phyloP scores from a whole-genome alignment of 2,329 filamentous ascomycete species.

The Paracoccidioides brasiliensis region DNA sequence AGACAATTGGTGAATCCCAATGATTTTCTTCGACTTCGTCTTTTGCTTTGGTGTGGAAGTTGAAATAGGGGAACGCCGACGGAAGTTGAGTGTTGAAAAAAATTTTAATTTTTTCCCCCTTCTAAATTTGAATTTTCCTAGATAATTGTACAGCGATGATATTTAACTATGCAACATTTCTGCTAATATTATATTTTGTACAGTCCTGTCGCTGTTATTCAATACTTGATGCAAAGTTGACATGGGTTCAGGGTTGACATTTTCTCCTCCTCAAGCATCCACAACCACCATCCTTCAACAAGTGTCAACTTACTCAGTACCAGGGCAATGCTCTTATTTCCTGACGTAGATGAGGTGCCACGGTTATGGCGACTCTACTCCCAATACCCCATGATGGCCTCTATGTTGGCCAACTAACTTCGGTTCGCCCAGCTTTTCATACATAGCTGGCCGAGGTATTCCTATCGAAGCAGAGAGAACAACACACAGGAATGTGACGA shows the following conservation, averaged over 20 bases:
- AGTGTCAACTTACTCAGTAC: not conserved
- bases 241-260: not conserved
- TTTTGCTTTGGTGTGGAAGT: too few relatives aligned
- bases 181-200: too few relatives aligned
- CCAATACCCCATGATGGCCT: not conserved
- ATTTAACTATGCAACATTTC: too few relatives aligned
- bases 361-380: not conserved
- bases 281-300: not conserved
- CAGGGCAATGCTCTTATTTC: not conserved
- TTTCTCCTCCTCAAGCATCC: not conserved
- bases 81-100: too few relatives aligned
- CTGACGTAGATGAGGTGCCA: not conserved
- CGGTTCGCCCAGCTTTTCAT: not conserved
- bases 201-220: too few relatives aligned
- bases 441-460: not conserved
- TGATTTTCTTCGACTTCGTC: too few relatives aligned
- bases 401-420: not conserved
- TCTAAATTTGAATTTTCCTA: too few relatives aligned
- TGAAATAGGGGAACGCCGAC: too few relatives aligned
- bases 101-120: too few relatives aligned
- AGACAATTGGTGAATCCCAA: too few relatives aligned
- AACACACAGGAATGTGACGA: not conserved
- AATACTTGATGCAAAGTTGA: too few relatives aligned
- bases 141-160: too few relatives aligned
- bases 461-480: not conserved